phyloP scores from a whole-genome alignment of 768 basidiomycete species.

The Hygrophorus pudorinus region DNA sequence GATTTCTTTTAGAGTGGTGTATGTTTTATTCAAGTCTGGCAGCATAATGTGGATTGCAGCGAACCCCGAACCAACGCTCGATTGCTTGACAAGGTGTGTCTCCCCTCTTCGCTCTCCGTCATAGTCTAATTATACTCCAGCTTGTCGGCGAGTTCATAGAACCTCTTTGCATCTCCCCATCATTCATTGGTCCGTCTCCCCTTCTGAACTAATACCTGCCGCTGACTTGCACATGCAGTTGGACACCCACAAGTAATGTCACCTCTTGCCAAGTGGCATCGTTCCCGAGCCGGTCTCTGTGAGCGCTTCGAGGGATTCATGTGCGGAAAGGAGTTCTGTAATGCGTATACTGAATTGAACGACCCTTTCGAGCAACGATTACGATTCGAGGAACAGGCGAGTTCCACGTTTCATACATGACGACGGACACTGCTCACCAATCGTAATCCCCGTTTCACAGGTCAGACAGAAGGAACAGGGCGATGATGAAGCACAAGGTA shows the following conservation, averaged over 20 bases:
- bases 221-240: conserved; percentile 32
- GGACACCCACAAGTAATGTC: conserved; percentile 99
- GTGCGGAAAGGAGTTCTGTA: conserved; percentile 97
- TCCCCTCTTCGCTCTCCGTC: not conserved
- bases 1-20: not conserved
- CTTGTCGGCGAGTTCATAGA: conserved; percentile 99
- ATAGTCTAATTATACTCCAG: conserved; percentile 24
- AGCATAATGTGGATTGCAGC: conserved; percentile 95
- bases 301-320: conserved; percentile 99
- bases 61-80: conserved; percentile 94
- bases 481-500: conserved; percentile 95
- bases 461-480: conserved; percentile 90
- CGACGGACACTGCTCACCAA: not conserved
- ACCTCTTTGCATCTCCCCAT: conserved; percentile 88
- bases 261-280: conserved; percentile 96
- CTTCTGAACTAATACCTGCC: not conserved
- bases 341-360: conserved; percentile 99
- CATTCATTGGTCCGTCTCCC: conserved; percentile 71
- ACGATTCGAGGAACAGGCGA: conserved; percentile 89
- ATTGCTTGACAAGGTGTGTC: conserved; percentile 79
- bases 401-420: conserved; percentile 6
- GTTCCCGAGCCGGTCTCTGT: conserved; percentile 92
- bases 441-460: conserved; percentile 22
- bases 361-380: conserved; percentile 95
- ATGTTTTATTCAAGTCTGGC: not conserved